Base-by-base conservation (phyloP, 345 rosid genomes). In the Eucalyptus cloeziana region DNA sequence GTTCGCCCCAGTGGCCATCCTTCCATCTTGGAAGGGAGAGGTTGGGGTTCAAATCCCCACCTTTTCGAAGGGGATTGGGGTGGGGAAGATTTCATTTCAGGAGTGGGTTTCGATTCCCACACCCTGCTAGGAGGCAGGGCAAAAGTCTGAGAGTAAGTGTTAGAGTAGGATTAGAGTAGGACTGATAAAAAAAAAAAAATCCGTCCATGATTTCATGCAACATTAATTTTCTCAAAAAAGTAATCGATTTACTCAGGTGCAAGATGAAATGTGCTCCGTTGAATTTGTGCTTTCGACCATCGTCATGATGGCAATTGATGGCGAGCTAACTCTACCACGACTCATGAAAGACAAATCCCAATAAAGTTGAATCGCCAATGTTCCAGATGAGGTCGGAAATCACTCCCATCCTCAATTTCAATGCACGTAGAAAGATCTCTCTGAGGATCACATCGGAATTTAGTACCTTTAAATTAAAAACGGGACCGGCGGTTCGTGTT, bases 281-380 rank as follows among this genome's bases (percentile, higher is more conserved):
- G 44, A 71, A 33, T 71, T 2, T 56, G 25, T 71, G 25, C 44
- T 21, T 76, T 8, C 30, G 15, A 5, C 47, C 45, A 9, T 22
- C 27, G 2, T 22, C 2, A 12, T 13, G 85, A 2, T 6, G 2
- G 5, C 13, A 5, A 76, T 76, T 1, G 30, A 7, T 24, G 12
- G 85, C 15, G 47, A 2, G 16, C 47, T 7, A 76, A 40, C 30
- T 40, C 15, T 52, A 5, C 30, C 15, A 3, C 2, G 30, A 76
- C 9, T 30, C 47, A 6, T 11, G 47, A 10, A 13, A 25, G 43
- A 47, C 2, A 11, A 40, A 25, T 76, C 83, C 47, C 27, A 10
- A 37, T 21, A 3, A 10, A 21, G 47, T 21, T 10, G 47, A 76
- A 40, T 76, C 7, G 13, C 15, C 9, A 6, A 13, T 4, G 5